These are phyloP conservation scores for Albizia julibrissin DNA, from an alignment of 306 rosid genomes.

Conservation along the genomic window DNA sequence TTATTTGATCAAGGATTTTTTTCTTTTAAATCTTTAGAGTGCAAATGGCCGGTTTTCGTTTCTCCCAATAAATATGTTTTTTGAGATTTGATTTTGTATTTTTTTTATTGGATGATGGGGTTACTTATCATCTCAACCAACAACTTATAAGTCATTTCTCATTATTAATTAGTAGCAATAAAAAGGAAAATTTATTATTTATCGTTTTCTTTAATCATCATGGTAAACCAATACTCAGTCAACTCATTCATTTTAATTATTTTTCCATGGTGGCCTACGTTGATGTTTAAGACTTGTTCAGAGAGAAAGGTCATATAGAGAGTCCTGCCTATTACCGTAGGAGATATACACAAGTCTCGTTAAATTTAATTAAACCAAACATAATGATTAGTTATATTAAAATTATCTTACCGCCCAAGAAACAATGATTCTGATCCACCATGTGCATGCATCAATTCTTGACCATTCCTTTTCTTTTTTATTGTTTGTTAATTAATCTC, in stretches of 20 bases:
- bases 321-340: background rate
- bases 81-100: no score
- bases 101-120: no score
- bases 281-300: background rate
- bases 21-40: no score
- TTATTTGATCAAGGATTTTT: no score
- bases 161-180: no score
- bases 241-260: background rate
- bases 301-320: background rate
- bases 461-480: background rate
- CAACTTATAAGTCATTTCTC: no score
- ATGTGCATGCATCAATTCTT: background rate
- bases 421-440: background rate
- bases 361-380: background rate
- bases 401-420: background rate
- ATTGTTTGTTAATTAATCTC: background rate
- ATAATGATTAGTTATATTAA: background rate
- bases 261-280: no score
- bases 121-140: no score
- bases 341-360: background rate
- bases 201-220: background rate
- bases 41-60: no score
- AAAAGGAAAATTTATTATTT: background rate
- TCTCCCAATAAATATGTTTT: no score
- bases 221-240: background rate